These are phyloP conservation scores for Paraglomus brasilianum DNA, from an alignment of 192 early-diverging fungal genomes.

Conservation along the genomic window DNA sequence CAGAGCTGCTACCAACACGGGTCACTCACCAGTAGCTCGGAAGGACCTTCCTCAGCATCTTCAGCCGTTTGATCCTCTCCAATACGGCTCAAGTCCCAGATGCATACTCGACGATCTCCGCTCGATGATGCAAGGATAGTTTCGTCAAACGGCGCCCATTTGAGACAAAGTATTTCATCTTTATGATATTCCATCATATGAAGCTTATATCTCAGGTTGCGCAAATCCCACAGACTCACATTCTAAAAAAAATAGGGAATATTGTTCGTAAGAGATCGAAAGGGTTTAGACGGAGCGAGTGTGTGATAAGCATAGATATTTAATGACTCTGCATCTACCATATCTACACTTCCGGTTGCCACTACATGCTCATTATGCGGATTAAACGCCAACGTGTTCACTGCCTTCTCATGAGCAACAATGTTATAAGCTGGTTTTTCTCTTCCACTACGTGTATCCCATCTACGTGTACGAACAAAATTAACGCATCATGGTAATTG, in stretches of 20 bases:
- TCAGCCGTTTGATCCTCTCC: conserved; percentile 92
- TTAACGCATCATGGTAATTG: too few relatives aligned
- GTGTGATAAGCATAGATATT: background rate
- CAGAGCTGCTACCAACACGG: background rate
- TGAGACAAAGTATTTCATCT: conserved; percentile 89
- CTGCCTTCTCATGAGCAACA: conserved; percentile 86
- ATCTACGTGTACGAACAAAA: conserved; percentile 49
- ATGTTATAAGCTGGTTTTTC: conserved; percentile 68
- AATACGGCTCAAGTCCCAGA: conserved; percentile 95
- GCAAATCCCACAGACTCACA: conserved; percentile 93
- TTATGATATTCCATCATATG: conserved; percentile 88
- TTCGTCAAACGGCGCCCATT: conserved; percentile 92
- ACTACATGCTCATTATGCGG: conserved; percentile 86
- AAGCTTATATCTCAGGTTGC: conserved; percentile 81
- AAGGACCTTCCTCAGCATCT: conserved; percentile 95
- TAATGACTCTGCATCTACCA: conserved; percentile 39
- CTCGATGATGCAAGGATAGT: conserved; percentile 86
- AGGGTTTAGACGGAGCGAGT: background rate
- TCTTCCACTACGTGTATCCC: conserved; percentile 81
- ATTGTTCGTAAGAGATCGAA: background rate
- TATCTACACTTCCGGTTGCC: conserved; percentile 92
- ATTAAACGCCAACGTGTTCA: conserved; percentile 95
- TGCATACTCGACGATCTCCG: conserved; percentile 86
- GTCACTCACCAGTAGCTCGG: conserved; percentile 79
- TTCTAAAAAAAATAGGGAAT: conserved; percentile 65